Base-by-base conservation (phyloP, 148 eudicot species). In the Rhododendron ferrugineum region DNA sequence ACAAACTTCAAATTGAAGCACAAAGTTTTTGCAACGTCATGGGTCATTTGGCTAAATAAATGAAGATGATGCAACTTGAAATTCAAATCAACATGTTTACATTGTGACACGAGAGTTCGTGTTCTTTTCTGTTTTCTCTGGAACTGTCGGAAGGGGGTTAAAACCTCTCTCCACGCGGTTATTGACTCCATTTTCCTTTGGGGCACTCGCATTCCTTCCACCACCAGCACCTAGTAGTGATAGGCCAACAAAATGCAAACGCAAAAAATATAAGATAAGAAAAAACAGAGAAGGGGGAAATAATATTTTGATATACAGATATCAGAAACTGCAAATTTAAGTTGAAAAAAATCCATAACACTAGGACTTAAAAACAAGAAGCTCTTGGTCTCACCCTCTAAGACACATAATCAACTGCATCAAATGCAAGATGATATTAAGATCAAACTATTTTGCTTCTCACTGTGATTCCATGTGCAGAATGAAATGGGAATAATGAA, bases 151-250 rank as follows among this genome's bases (percentile, higher is more conserved):
- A 28, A 89, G 85, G 49, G 87, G 83, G 79, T 84, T 88, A 58
- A 79, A 87, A 87, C 85, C 88, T 85, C 80, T 88, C 85, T 85
- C 91, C 76, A 64, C 81, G 30, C 34, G 78, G 37, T 85, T 87
- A 81, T 5, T 87, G 23, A 79, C 88, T 77, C 92, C 95, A 91
- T 94, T 91, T 85, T 93, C 95, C 86, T 86, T 90, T 73, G 88
- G 87, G 47, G 78, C 88, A 82, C 84, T 82, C 37, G 42, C 83
- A 85, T 79, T 88, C 90, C 90, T 89, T 89, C 90, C 90, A 73
- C 89, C 88, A 78, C 91, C 90, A 85, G 84, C 88, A 89, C 91
- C 95, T 91, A 83, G 32, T 28, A 88, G 73, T 46, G 79, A 76
- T 34, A 84, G 46, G 44, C 49, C 18, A 62, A 60, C 64, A 18